Base-by-base conservation (phyloP, 441 rosid species). In the Aquilaria agallochum region DNA sequence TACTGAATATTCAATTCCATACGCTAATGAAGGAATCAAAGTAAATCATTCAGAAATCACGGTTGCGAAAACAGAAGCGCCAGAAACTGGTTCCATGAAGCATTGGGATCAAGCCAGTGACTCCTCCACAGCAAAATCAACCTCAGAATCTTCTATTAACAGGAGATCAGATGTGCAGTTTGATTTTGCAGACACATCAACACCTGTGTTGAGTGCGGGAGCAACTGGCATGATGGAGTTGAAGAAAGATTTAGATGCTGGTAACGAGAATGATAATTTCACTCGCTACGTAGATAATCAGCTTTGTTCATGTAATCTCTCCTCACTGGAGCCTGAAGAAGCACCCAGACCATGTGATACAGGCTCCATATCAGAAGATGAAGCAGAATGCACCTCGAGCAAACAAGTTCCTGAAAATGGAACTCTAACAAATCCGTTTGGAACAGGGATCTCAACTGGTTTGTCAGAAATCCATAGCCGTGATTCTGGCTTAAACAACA, bases 171-270 rank as follows among this genome's bases (percentile, higher is more conserved):
- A 53, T 62, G 42, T 58, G 31, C 61, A 54, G 27, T 42, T 53
- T 65, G 52, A 56, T 12, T 13, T 6, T 42, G 40, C 11, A 44
- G 11, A 56, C 9, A 34, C 50, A 50, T 57, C 51, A n/a, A 27
- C 15, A 30, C 44, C 32, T 53, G 56, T 15, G 47, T 50, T 27
- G 11, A 59, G 59, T 4, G 36, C 74, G 31, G 67, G 67, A 56
- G 54, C 59, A 34, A 58, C 64, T 53, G 40, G 42, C 31, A 49
- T 56, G 62, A 49, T 56, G 62, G 63, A 52, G 15, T 61, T 52
- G 68, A 68, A 63, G 72, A 68, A 59, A 61, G 68, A 55, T 60
- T 61, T 53, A 30, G 47, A 59, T 33, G 66, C 27, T 58, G 68
- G 33, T 32, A 53, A 44, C 12, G 63, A 14, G 48, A 51, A 54